Percentiles rank a stretch among this genome's conserved stretches.
phyloP scores from a whole-genome alignment of 352 stramenopile species.

The Achlya hypogyna region DNA sequence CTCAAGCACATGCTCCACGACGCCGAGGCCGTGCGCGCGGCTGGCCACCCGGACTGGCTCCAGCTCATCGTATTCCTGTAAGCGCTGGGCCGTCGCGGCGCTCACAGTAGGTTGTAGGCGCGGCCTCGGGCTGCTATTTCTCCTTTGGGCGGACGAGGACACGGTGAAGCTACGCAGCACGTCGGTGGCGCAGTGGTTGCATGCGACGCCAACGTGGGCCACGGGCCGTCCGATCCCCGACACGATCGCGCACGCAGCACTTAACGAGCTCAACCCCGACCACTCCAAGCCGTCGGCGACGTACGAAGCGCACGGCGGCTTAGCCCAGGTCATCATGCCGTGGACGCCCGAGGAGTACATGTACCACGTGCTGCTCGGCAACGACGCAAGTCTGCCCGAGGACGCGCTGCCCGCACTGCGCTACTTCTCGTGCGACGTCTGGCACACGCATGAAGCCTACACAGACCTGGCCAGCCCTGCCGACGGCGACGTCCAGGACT shows the following conservation, averaged over 20 bases:
- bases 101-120: conserved; percentile 28
- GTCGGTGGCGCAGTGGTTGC: conserved; percentile 63
- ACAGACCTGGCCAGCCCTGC: conserved; percentile 33
- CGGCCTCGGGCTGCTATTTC: conserved; percentile 60
- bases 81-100: background rate
- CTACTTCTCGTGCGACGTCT: conserved; percentile 68
- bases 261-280: conserved; percentile 60
- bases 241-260: conserved; percentile 43
- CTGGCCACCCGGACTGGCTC: conserved; percentile 75
- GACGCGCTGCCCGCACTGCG: conserved; percentile 57
- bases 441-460: conserved; percentile 52
- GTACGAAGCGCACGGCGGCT: conserved; percentile 16
- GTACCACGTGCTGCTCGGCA: conserved; percentile 50
- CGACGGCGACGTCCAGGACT: conserved; percentile 57
- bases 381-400: conserved; percentile 44
- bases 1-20: conserved; percentile 64
- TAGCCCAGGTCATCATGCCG: conserved; percentile 42
- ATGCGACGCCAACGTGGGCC: conserved; percentile 52
- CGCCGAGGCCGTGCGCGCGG: conserved; percentile 41
- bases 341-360: conserved; percentile 79
- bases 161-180: conserved; percentile 54
- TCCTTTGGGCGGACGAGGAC: conserved; percentile 59
- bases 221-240: conserved; percentile 46
- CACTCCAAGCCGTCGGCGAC: conserved; percentile 26
- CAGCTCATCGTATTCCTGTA: conserved; percentile 29